Conservation (phyloP, 352 stramenopile genomes). For the Phytopythium chamaehyphon region DNA sequence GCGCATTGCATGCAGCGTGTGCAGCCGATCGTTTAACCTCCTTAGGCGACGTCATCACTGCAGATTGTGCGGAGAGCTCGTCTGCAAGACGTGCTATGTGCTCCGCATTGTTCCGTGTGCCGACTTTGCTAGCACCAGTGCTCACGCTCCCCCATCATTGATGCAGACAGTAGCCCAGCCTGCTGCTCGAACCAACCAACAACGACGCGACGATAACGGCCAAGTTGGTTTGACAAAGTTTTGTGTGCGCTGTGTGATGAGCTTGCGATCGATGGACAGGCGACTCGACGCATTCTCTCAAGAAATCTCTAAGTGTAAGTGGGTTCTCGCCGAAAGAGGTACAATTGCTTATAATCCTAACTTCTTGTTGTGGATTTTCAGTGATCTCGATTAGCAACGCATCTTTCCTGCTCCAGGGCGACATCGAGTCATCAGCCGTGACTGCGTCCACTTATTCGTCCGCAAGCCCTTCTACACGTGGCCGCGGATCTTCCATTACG, state of each 20-base stretch:
- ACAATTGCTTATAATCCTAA: not conserved
- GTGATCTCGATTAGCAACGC: conserved; percentile 5
- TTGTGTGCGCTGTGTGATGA: conserved; percentile 50
- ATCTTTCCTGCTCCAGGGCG: not conserved
- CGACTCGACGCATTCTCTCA: conserved; percentile 22
- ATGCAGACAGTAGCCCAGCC: conserved; percentile 3
- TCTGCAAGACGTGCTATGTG: conserved; percentile 51
- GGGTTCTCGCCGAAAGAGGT: too few species aligned
- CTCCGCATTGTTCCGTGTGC: conserved; percentile 23
- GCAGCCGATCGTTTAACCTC: conserved; percentile 17
- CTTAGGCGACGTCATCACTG: conserved; percentile 41
- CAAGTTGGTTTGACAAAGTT: conserved; percentile 46
- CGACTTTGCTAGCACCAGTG: conserved; percentile 8
- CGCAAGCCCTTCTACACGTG: not conserved
- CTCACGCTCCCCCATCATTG: not conserved
- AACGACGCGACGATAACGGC: not conserved
- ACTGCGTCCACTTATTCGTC: not conserved
- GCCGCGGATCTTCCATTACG: conserved; percentile 13
- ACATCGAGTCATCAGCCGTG: not conserved
- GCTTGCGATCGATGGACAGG: conserved; percentile 34
- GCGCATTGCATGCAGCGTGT: conserved; percentile 16
- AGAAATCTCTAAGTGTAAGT: conserved; percentile 24
- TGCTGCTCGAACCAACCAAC: not conserved
- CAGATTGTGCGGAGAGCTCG: conserved; percentile 41
- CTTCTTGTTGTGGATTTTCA: not conserved